Base-by-base conservation (phyloP, 495 filamentous ascomycete species). In the Amphirosellinia nigrospora region DNA sequence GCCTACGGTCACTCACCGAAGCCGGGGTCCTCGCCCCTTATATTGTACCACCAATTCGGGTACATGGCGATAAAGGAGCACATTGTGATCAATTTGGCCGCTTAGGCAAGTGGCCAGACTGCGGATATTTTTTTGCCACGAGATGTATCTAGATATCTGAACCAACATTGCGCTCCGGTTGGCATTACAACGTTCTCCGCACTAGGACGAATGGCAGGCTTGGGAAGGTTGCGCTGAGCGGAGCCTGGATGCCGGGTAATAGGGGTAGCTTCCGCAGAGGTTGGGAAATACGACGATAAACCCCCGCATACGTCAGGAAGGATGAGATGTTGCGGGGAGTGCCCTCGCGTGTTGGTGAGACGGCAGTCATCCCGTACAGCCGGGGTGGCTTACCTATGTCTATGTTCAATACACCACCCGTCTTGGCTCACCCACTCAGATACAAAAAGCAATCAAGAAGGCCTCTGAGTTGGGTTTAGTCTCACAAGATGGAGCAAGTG, bases 311-410 rank as follows among this genome's bases (percentile, higher is more conserved):
- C 16, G 2, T 52, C 23, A 16, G 26, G 9, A 36, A 26, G 4
- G 60, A 63, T 63, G 39, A 13, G 58, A 26, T 23, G 6, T 21
- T 26, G n/a, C 58, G 34, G 36, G 21, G 34, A 28, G 36, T 21
- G 26, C 30, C 16, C 10, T 48, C 13, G n/a, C 16, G 55, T 46
- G 43, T n/a, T 38, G 38, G 53, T 39, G 30, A 45, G 19, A 30
- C 66, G 66, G 66, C 55, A 68, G 41, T 16, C 55, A 39, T 50
- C 66, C 66, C 66, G 55, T n/a, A 16, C 39, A 60, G 53, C 66
- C 66, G 66, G 43, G 43, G 19, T 30, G 34, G 45, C 38, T 56
- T 58, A 21, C 26, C 36, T 15, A 26, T 8, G 21, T 30, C 45
- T 16, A 9, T 23, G 4, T 36, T 36, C 8, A 34, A 23, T 23